phyloP scores from a whole-genome alignment of 2,329 filamentous ascomycete species.

The Phaeosphaeria sp. region DNA sequence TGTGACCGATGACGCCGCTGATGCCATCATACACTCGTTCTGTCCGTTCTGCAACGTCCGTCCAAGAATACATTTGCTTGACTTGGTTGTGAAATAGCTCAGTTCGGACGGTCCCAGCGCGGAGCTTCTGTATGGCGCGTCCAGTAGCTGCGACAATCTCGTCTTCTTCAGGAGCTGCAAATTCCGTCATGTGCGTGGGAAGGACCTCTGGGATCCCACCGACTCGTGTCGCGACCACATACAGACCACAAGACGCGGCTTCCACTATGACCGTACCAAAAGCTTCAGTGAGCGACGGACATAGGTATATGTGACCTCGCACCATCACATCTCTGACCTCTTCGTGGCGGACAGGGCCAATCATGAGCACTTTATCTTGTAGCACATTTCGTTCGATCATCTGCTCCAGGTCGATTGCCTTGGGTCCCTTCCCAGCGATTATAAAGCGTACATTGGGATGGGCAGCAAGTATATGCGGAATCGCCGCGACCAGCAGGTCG shows the following conservation, averaged over 20 bases:
- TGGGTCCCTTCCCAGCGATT: slow-evolving; percentile 93
- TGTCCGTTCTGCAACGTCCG: slow-evolving; percentile 89
- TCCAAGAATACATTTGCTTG: slow-evolving; percentile 98
- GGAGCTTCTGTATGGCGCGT: slow-evolving; percentile 83
- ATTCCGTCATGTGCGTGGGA: slow-evolving; percentile 95
- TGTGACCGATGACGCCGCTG: slow-evolving; percentile 80
- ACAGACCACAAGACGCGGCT: slow-evolving; percentile 92
- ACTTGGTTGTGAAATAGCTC: slow-evolving; percentile 97
- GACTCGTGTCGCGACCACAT: slow-evolving; percentile 95
- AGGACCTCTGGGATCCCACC: slow-evolving; percentile 97
- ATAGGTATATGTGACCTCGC: slow-evolving; percentile 92
- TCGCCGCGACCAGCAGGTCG: slow-evolving; percentile 93
- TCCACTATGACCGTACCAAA: slow-evolving; percentile 99
- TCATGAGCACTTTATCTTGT: slow-evolving; percentile 90
- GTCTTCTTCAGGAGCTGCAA: slow-evolving; percentile 95
- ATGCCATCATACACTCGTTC: slow-evolving; percentile 96
- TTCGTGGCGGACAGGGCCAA: slow-evolving; percentile 92
- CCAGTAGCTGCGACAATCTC: slow-evolving; percentile 90
- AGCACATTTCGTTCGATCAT: slow-evolving; percentile 96
- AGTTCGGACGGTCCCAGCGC: slow-evolving; percentile 85
- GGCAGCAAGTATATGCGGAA: slow-evolving; percentile 86
- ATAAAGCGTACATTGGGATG: slow-evolving; percentile 96
- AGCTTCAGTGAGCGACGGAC: slow-evolving; percentile 92
- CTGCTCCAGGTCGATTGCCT: slow-evolving; percentile 96
- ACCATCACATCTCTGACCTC: slow-evolving; percentile 98